These are phyloP conservation scores for Coemansia sp. DNA, from an alignment of 192 early-diverging fungal genomes.

Conservation along the genomic window DNA sequence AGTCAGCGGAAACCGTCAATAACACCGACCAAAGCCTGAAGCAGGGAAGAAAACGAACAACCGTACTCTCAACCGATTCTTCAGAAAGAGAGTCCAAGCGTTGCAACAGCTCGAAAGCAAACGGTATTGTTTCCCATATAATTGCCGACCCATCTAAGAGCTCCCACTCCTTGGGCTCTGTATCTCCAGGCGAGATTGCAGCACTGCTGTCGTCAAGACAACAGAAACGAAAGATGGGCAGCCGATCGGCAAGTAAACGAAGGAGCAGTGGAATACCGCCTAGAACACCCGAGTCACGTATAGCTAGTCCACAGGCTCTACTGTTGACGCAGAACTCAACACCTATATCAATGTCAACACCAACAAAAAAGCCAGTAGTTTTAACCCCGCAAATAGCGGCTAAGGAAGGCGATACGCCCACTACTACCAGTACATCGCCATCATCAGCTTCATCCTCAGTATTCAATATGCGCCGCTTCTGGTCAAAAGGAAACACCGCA, in stretches of 20 bases:
- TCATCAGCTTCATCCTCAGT: not conserved
- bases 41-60: not conserved
- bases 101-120: not conserved
- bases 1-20: not conserved
- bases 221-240: not conserved
- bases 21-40: not conserved
- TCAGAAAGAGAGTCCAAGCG: not conserved
- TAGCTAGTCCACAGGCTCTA: slow-evolving; percentile 17
- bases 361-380: not conserved
- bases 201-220: slow-evolving; percentile 31
- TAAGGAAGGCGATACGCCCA: not conserved
- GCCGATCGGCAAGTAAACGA: slow-evolving; percentile 6
- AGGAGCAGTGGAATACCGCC: slow-evolving; percentile 22
- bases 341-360: not conserved
- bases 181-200: slow-evolving; percentile 38
- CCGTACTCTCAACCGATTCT: not conserved
- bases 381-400: not conserved
- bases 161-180: slow-evolving; percentile 1
- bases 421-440: not conserved
- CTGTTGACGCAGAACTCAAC: not conserved
- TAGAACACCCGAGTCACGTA: slow-evolving; percentile 35
- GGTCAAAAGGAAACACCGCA: slow-evolving; percentile 14
- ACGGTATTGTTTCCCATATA: not conserved
- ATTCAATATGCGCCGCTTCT: slow-evolving; percentile 20
- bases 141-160: not conserved